Base-by-base conservation (phyloP, 2,329 filamentous ascomycete genomes). In the Xylariaceae sp. region DNA sequence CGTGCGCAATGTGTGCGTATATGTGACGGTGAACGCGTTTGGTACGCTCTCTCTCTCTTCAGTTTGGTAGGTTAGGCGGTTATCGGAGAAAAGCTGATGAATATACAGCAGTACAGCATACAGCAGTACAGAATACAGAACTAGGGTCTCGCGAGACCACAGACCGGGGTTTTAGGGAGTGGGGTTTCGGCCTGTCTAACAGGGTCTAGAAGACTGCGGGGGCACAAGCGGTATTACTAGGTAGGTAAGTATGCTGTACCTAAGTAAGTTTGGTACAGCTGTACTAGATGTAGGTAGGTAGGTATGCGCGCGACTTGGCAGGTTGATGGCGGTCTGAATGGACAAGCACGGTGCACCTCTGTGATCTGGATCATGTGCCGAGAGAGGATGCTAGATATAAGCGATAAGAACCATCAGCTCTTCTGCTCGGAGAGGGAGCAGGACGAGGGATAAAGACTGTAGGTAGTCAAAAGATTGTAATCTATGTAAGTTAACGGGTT, bases 151-250 rank as follows among this genome's bases (percentile, higher is more conserved):
- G 41, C 40, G 45, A 35, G 32, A 29, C n/a, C n/a, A n/a, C n/a
- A 31, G 23, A 36, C 34, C 31, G 40, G 31, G 26, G 36, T 23
- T 32, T 39, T 32, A 32, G 17, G 35, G 33, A 24, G 26, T 15
- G n/a, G 19, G 38, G 19, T 24, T 18, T 42, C 39, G 45, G 42
- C 36, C 38, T 32, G 34, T 37, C 34, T 26, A 31, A 28, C 40
- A 31, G 31, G 39, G 23, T 29, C 6, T 24, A 24, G 37, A 42
- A 38, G 43, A 36, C 42, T 37, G 42, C 36, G 45, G 43, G 45
- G 34, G 29, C 9, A 23, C 27, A 23, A n/a, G 28, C 23, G 39
- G 40, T 47, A 47, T 45, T 24, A 6, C 11, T 24, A 11, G 21
- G 21, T 24, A 6, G 21, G 11, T 24, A 11, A 24, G 6, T 6